Evolutionary conservation across 2,329 filamentous ascomycete genomes (phyloP).

Genomic region (Ilyonectria robusta): DNA sequence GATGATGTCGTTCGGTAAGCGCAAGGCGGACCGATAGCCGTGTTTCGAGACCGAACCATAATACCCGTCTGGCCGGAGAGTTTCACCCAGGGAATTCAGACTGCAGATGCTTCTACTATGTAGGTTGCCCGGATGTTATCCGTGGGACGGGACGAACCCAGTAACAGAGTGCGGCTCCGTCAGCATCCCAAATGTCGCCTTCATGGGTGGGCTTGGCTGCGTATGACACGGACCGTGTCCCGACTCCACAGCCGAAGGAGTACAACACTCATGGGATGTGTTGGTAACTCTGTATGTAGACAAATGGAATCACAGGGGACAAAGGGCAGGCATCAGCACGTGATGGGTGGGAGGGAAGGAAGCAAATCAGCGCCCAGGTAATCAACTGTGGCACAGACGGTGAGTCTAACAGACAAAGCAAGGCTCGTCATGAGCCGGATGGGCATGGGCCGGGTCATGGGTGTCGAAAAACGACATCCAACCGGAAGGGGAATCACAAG

Average conservation of each 20-base stretch:
- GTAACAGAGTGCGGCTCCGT: slow-evolving; percentile 28
- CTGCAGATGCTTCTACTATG: slow-evolving; percentile 4
- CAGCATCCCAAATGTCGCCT: slow-evolving; percentile 38
- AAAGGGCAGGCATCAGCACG: slow-evolving; percentile 2
- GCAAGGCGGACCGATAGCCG: slow-evolving; percentile 11
- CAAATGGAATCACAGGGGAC: neutral
- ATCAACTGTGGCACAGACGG: neutral
- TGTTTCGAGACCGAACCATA: slow-evolving; percentile 4
- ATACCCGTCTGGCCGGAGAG: slow-evolving; percentile 11
- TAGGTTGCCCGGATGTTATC: neutral
- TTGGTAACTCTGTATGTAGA: neutral
- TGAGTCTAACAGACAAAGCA: slow-evolving; percentile 4
- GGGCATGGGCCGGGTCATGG: slow-evolving; percentile 12
- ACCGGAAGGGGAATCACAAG: slow-evolving; percentile 23
- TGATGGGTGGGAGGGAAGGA: neutral
- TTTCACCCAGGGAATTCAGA: slow-evolving; percentile 14
- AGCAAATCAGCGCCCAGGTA: slow-evolving; percentile 6
- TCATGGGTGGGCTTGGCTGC: slow-evolving; percentile 28
- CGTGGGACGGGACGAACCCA: slow-evolving; percentile 23
- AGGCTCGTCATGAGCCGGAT: slow-evolving; percentile 13
- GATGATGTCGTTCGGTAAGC: neutral
- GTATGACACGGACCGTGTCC: slow-evolving; percentile 18
- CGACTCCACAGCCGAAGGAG: slow-evolving; percentile 27
- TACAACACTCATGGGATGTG: slow-evolving; percentile 5
- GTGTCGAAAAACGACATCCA: slow-evolving; percentile 24